Evolutionary conservation across 768 basidiomycete genomes (phyloP).

Genomic region (Amanita thiersii): DNA sequence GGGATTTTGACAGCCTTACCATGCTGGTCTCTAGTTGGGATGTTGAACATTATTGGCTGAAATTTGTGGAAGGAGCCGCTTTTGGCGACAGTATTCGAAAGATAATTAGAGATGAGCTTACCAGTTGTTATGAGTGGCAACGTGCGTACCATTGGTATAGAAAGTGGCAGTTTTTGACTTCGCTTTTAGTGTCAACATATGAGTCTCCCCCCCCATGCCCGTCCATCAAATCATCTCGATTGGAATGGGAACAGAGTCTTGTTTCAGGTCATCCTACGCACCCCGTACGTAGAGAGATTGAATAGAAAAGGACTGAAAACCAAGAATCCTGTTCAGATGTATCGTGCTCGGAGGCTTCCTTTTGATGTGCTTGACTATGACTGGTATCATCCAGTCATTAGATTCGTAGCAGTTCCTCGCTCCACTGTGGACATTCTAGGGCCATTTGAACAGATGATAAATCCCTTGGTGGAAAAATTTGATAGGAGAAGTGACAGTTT

Average conservation of each 20-base stretch:
- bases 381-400: slow-evolving; percentile 46
- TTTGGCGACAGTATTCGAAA: slow-evolving; percentile 23
- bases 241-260: slow-evolving; percentile 52
- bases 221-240: slow-evolving; percentile 28
- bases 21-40: slow-evolving; percentile 20
- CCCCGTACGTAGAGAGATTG: slow-evolving; percentile 27
- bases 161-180: background rate
- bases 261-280: slow-evolving; percentile 55
- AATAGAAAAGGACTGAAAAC: background rate
- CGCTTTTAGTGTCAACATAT: slow-evolving; percentile 26
- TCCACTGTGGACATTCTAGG: slow-evolving; percentile 31
- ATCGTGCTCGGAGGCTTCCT: slow-evolving; percentile 39
- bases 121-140: slow-evolving; percentile 37
- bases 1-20: slow-evolving; percentile 26
- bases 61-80: slow-evolving; percentile 29
- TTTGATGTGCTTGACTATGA: slow-evolving; percentile 29
- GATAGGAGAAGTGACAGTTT: slow-evolving; percentile 19
- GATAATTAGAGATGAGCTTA: slow-evolving; percentile 31
- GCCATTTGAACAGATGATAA: slow-evolving; percentile 29
- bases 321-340: slow-evolving; percentile 43
- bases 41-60: slow-evolving; percentile 32
- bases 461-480: slow-evolving; percentile 24
- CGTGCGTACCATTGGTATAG: slow-evolving; percentile 18
- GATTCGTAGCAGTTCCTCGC: slow-evolving; percentile 35
- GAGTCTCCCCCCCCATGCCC: slow-evolving; percentile 34